Evolutionary conservation across 1,284 basidiomycete genomes (phyloP).

Genomic region (Hemileia vastatrix): DNA sequence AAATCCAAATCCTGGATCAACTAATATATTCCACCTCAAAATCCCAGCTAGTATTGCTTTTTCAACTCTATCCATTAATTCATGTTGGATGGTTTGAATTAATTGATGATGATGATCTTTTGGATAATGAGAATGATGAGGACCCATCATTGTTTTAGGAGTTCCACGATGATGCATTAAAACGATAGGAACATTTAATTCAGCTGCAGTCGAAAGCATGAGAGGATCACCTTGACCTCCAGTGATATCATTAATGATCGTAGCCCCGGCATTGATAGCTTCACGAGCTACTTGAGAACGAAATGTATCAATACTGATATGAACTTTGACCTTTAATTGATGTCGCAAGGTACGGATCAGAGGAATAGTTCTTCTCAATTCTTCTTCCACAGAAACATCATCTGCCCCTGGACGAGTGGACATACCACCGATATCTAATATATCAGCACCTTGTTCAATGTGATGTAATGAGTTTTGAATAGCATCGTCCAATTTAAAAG

Average conservation of each 20-base stretch:
- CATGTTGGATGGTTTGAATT: slow-evolving; percentile 60
- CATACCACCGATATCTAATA: slow-evolving; percentile 89
- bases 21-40: slow-evolving; percentile 76
- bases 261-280: slow-evolving; percentile 72
- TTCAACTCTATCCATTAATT: slow-evolving; percentile 63
- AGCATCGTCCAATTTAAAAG: slow-evolving; percentile 44
- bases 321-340: slow-evolving; percentile 44
- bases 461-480: slow-evolving; percentile 2
- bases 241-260: slow-evolving; percentile 89
- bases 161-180: slow-evolving; percentile 90
- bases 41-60: slow-evolving; percentile 66
- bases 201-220: slow-evolving; percentile 62
- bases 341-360: slow-evolving; percentile 38
- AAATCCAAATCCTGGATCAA: slow-evolving; percentile 91
- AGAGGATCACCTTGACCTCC: slow-evolving; percentile 46
- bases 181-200: slow-evolving; percentile 57
- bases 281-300: slow-evolving; percentile 67
- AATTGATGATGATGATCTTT: slow-evolving; percentile 47
- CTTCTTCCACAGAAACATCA: slow-evolving; percentile 62
- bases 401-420: slow-evolving; percentile 72
- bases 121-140: slow-evolving; percentile 46
- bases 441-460: slow-evolving; percentile 55
- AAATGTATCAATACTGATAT: slow-evolving; percentile 88
- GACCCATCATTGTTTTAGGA: slow-evolving; percentile 49
- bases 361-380: slow-evolving; percentile 57